These are phyloP conservation scores for Solanum corneliomulleri DNA, from an alignment of 257 asterid genomes.

Conservation along the genomic window DNA sequence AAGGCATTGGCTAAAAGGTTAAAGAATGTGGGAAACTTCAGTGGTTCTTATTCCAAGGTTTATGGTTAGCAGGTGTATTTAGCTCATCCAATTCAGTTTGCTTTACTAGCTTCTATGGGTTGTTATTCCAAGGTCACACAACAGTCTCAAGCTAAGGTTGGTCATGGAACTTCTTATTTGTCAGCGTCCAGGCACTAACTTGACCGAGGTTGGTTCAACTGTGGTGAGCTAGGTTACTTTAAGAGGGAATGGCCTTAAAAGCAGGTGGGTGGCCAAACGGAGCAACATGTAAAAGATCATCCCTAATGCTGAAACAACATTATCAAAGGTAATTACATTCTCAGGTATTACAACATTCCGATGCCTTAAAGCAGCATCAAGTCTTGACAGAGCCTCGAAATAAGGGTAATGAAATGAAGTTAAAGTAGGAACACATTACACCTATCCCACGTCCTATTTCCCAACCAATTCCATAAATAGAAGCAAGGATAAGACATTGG, in stretches of 20 bases:
- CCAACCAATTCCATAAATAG: no score
- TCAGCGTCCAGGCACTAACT: background rate
- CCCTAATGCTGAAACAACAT: constrained; percentile 62
- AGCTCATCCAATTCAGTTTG: accelerated
- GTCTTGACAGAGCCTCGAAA: constrained; percentile 88
- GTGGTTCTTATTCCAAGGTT: background rate
- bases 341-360: constrained; percentile 39
- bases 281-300: no score
- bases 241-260: no score
- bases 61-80: no score
- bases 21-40: background rate
- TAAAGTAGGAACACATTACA: background rate
- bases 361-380: constrained; percentile 55
- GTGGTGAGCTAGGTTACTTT: no score
- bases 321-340: constrained; percentile 85
- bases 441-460: background rate
- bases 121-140: background rate
- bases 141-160: background rate
- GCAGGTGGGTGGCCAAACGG: no score
- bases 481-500: no score
- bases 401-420: background rate
- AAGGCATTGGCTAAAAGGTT: background rate
- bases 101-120: background rate
- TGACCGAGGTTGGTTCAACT: no score
- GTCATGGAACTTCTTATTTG: no score